phyloP scores from a whole-genome alignment of 2,329 filamentous ascomycete genomes.

The Ascochyta viciae-villosae region DNA sequence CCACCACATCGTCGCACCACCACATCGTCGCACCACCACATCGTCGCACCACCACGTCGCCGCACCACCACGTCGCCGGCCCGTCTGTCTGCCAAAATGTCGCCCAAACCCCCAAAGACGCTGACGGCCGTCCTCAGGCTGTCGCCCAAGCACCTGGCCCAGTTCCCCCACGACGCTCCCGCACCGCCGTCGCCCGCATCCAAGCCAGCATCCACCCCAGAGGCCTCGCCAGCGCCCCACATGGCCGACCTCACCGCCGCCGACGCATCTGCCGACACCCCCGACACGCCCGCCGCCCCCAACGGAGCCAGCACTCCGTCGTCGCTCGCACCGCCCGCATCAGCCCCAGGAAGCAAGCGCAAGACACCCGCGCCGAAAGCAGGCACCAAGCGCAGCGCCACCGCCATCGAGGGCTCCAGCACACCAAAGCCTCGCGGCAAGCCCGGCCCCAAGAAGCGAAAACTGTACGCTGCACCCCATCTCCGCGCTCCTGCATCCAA shows the following conservation, averaged over 20 bases:
- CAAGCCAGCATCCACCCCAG: constrained; percentile 49
- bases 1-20: too few species aligned
- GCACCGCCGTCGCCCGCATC: constrained; percentile 33
- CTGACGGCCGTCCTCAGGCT: constrained; percentile 45
- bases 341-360: constrained; percentile 70
- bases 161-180: constrained; percentile 39
- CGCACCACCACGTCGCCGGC: constrained; percentile 26
- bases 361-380: constrained; percentile 77
- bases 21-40: constrained; percentile 24
- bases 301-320: constrained; percentile 45
- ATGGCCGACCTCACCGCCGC: constrained; percentile 33
- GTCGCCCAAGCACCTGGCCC: constrained; percentile 37
- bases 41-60: background rate
- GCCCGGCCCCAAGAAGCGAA: constrained; percentile 92
- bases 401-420: constrained; percentile 59
- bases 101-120: constrained; percentile 43
- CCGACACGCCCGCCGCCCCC: constrained; percentile 49
- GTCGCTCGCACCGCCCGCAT: constrained; percentile 53
- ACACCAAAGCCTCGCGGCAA: constrained; percentile 78
- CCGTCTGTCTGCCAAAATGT: constrained; percentile 39
- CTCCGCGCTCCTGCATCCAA: background rate
- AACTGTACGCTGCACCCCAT: constrained; percentile 70
- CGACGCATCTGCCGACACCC: constrained; percentile 46
- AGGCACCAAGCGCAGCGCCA: constrained; percentile 64
- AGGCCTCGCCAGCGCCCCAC: constrained; percentile 42